Evolutionary conservation across 768 basidiomycete species (phyloP), one percentile per base, ranked within the genome.

Genomic region (Hypholoma fasciculare): DNA sequence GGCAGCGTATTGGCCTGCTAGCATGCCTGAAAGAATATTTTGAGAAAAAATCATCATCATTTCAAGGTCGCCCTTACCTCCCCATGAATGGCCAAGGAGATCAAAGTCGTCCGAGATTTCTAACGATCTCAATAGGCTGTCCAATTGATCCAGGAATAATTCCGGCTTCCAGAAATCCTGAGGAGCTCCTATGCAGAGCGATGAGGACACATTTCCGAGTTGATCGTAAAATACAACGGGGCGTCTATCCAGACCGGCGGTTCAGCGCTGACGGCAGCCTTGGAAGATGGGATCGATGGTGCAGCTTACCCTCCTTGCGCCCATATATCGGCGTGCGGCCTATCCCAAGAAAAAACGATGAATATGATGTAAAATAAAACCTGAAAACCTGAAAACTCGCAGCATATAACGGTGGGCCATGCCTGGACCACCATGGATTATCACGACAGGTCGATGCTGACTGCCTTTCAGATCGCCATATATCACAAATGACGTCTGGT

Each of bases 211-310:
- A 58, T 71, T 75, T 11, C 83, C 83, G 42, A 85, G 59, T 63
- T 85, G 84, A 64, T 83, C 81, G 66, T 85, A 84, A 52, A 81
- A 69, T 36, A 84, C 64, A 52, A 83, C 72, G 17, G 81, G 78
- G n/a, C 60, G 56, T 4, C 66, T 53, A 27, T 34, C 30, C 2
- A 2, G 30, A 34, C 30, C 30, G 30, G 6, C 30, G 9, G 6
- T 34, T 34, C 7, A 34, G 9, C 6, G 2, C 6, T 9, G 7
- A 5, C 6, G 30, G 9, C 30, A 9, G 30, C 9, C 4, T 23
- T 23, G 2, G 6, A 9, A 5, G 6, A 9, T 7, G 30, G 7
- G 4, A 30, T 34, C 1, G 30, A 34, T 5, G 6, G 6, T 34
- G 6, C 9, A 34, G 30, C 30, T 34, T 34, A 34, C 30, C 30